phyloP scores from a whole-genome alignment of 1,284 basidiomycete species.

The Pisolithus thermaeus region DNA sequence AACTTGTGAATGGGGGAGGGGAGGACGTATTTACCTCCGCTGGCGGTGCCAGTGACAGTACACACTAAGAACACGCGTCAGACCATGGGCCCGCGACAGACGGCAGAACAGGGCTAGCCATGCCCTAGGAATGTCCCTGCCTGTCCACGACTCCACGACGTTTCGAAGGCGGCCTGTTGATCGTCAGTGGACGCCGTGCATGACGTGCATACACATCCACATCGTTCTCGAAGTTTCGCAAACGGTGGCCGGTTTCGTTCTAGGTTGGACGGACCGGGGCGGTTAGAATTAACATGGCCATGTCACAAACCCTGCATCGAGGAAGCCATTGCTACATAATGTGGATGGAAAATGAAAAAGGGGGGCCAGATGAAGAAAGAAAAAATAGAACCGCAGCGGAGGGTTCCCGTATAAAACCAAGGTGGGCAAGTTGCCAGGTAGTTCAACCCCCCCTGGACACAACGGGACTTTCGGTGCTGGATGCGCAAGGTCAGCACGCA shows the following conservation, averaged over 20 bases:
- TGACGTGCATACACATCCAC: neutral
- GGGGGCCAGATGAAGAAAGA: neutral
- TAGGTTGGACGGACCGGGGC: neutral
- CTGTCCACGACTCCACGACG: neutral
- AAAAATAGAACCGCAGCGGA: neutral
- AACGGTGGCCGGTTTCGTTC: neutral
- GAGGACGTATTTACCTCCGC: neutral
- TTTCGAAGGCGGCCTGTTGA: neutral
- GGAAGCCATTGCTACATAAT: too few relatives aligned
- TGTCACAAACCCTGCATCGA: too few relatives aligned
- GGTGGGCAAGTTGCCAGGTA: neutral
- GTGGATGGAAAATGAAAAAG: too few relatives aligned
- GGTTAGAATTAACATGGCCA: neutral
- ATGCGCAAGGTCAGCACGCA: conserved; percentile 10
- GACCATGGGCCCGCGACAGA: too few relatives aligned
- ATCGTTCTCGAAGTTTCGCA: neutral
- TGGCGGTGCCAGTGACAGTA: too few relatives aligned
- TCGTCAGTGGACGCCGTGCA: neutral
- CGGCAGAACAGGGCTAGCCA: too few relatives aligned
- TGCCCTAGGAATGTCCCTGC: too few relatives aligned
- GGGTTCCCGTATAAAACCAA: neutral
- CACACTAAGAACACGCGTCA: too few relatives aligned
- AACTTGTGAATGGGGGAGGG: neutral
- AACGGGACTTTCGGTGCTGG: neutral
- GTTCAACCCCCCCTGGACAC: neutral